A percentile compares a stretch with the other conserved stretches of the same genome.
These are phyloP conservation scores for Phaeosphaeria sp. DNA, from an alignment of 2,329 filamentous ascomycete genomes.

Conservation along the genomic window DNA sequence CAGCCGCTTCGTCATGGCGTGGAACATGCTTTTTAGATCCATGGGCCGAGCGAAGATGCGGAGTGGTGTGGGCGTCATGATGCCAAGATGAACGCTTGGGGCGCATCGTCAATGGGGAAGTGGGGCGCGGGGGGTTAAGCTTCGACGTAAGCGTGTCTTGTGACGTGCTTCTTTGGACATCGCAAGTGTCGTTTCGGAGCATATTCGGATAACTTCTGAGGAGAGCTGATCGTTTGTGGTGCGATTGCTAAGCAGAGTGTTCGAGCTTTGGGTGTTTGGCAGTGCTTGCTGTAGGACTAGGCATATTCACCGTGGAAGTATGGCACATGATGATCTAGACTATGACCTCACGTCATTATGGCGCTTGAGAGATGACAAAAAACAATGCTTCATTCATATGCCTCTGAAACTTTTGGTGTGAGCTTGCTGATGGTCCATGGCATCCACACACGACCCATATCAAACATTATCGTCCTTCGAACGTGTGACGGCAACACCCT, in stretches of 20 bases:
- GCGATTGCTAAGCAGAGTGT: too few species aligned
- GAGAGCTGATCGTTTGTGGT: not conserved
- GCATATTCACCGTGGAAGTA: too few species aligned
- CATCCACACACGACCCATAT: not conserved
- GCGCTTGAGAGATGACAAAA: too few species aligned
- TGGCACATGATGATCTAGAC: too few species aligned
- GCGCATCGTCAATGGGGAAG: conserved; percentile 12
- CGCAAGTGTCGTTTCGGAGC: not conserved
- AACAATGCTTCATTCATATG: too few species aligned
- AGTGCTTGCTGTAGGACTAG: too few species aligned
- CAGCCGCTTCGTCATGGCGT: not conserved
- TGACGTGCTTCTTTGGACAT: conserved; percentile 18
- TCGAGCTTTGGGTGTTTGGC: too few species aligned
- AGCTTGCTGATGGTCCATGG: too few species aligned
- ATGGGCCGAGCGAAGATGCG: not conserved
- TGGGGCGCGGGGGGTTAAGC: conserved; percentile 16
- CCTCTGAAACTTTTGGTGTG: too few species aligned
- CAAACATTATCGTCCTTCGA: not conserved
- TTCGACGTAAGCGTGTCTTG: conserved; percentile 15
- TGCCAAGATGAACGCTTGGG: conserved; percentile 5
- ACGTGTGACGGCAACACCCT: not conserved
- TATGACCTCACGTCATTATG: too few species aligned
- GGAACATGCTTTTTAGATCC: not conserved
- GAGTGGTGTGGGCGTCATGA: conserved; percentile 2
- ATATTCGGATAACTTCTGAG: not conserved